Evolutionary conservation across 2,329 filamentous ascomycete species (phyloP), one percentile per base, ranked within the genome.

Genomic region (Microcyclosporella mali): DNA sequence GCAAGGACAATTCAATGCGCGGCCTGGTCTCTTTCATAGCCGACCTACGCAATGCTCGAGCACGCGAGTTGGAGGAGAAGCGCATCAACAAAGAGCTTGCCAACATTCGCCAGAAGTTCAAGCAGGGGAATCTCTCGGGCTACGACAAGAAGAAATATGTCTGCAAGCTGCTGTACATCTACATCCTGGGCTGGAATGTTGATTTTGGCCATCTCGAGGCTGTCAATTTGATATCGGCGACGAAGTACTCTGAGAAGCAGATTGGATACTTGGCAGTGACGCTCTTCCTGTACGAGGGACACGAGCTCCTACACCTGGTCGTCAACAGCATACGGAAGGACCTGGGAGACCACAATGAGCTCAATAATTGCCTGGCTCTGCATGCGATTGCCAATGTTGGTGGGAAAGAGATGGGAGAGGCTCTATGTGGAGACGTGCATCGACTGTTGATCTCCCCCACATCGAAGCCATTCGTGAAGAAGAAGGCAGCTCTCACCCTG

Each of bases 111-210:
- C 88, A 95, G 71, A 97, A 97, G 70, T 98, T 97, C 74, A 95
- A 94, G 77, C 79, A 78, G 77, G 70, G 63, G 52, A 92, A 78
- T 62, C 73, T 98, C 45, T 95, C 84, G 63, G 94, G 92, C 54
- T 98, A 98, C 64, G 88, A 95, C 74, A 95, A 94, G 75, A 98
- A 98, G 78, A 98, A 98, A 85, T 98, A 98, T 65, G 92, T 98
- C 55, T 98, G 92, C 86, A 98, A 98, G 81, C 80, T 98, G 56
- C 75, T 98, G 49, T 98, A 98, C 67, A 97, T 98, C 60, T 98
- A 98, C 68, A 98, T 98, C 47, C 79, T 98, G 53, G 92, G 92
- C 37, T 98, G 92, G 85, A 90, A 98, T 65, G 90, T 98, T 69
- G 94, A 97, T 66, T 98, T 98, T 67, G 92, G 92, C 43, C 92